A percentile compares a stretch with the other conserved stretches of the same genome.
These are phyloP conservation scores for Phytophthora nicotianae DNA, from an alignment of 352 stramenopile species.

Conservation along the genomic window DNA sequence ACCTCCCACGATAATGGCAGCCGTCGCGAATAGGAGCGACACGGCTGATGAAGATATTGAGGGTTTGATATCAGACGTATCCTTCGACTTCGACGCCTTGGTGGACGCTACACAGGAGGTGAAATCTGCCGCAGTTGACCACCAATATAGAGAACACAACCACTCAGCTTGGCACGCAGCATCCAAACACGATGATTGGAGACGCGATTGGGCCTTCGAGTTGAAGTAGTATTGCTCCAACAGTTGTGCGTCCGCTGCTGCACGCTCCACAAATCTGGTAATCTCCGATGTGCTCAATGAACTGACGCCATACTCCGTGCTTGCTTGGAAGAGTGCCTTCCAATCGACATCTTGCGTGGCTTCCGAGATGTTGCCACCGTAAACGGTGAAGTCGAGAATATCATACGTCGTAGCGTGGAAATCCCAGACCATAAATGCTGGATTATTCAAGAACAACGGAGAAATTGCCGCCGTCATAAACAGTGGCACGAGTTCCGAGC, in stretches of 20 bases:
- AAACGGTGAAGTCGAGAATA: conserved; percentile 73
- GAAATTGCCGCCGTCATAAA: conserved; percentile 86
- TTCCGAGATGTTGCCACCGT: conserved; percentile 74
- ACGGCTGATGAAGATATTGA: conserved; percentile 19
- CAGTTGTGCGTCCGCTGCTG: conserved; percentile 46
- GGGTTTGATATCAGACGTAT: conserved; percentile 5
- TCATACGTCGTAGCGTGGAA: conserved; percentile 70
- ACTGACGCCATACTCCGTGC: conserved; percentile 53
- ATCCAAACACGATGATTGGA: conserved; percentile 44
- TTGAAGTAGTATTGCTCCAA: conserved; percentile 82
- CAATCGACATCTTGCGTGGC: conserved; percentile 45
- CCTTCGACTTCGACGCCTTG: conserved; percentile 15
- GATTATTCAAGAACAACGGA: conserved; percentile 91
- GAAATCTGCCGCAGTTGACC: conserved; percentile 60
- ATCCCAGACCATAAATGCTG: conserved; percentile 90
- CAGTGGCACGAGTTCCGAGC: conserved; percentile 62
- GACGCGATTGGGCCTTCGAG: conserved; percentile 70
- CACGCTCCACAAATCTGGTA: conserved; percentile 47
- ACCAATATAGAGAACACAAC: conserved; percentile 81
- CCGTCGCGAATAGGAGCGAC: conserved; percentile 22
- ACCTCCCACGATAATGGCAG: conserved; percentile 21
- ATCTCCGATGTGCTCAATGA: conserved; percentile 54
- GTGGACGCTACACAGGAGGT: conserved; percentile 50
- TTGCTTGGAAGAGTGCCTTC: conserved; percentile 61
- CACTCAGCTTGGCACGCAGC: conserved; percentile 59